Conservation (phyloP, 2,329 filamentous ascomycete genomes). For the Epicoccum sorghinum region DNA sequence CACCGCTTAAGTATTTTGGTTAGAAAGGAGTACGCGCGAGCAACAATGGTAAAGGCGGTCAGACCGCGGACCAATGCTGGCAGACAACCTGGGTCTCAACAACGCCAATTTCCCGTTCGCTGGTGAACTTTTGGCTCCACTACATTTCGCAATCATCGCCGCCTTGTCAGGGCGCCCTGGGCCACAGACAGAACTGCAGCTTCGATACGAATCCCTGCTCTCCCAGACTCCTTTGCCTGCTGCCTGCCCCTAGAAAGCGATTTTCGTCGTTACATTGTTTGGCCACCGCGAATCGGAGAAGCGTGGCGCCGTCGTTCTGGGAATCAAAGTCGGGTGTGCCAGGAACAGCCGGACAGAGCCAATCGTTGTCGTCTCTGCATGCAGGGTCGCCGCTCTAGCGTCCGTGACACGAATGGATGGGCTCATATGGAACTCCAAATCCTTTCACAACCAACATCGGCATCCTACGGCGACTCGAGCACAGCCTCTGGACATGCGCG, state of each 20-base stretch:
- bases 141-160: conserved; percentile 6
- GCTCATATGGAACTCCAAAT: conserved; percentile 3
- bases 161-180: conserved; percentile 1
- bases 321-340: conserved; percentile 18
- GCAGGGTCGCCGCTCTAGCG: conserved; percentile 23
- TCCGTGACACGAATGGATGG: conserved; percentile 22
- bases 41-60: conserved; percentile 46
- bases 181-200: conserved; percentile 1
- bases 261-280: conserved; percentile 4
- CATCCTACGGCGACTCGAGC: conserved; percentile 4
- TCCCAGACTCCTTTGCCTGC: neutral
- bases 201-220: neutral
- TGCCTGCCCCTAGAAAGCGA: neutral
- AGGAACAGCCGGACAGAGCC: conserved; percentile 15
- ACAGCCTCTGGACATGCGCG: conserved; percentile 22
- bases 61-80: conserved; percentile 44
- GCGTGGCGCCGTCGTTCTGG: conserved; percentile 18
- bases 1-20: conserved; percentile 44
- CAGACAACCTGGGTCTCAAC: conserved; percentile 33
- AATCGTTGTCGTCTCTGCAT: conserved; percentile 21
- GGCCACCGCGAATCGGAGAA: conserved; percentile 22
- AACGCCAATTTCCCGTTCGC: conserved; percentile 28
- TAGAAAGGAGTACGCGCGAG: conserved; percentile 29
- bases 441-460: neutral
- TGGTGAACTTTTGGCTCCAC: conserved; percentile 15